Base-by-base conservation (phyloP, 495 filamentous ascomycete genomes). In the Penicillium turbatum region DNA sequence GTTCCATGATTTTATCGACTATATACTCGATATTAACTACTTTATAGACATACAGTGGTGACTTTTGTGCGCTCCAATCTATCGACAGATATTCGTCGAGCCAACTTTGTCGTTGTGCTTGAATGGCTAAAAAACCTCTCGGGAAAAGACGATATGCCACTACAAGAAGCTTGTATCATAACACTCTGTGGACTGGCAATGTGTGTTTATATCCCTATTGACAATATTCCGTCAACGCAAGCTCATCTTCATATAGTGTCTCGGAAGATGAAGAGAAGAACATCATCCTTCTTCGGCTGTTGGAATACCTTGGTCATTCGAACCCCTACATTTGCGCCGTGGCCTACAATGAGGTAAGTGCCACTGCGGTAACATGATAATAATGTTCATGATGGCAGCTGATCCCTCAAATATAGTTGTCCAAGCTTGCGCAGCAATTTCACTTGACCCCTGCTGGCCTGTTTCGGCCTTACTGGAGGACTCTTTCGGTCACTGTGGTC, bases 391-490 rank as follows among this genome's bases (percentile, higher is more conserved):
- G 12, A 13, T 15, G 7, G 5, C 13, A 34, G 31, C 55, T 62
- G 19, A 63, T 41, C 50, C 10, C 6, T 37, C 21, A 47, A 6
- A 27, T 34, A n/a, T 53, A 81, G 79, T 68, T 87, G 72, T 64
- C 69, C 66, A 72, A 82, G 70, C 68, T 97, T 51, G 87, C 89
- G 8, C 78, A 84, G 36, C 70, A 77, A 42, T 79, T 79, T 16
- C 72, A 78, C 4, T 68, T 82, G 45, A 83, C 81, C 0, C 75
- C 84, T 11, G 76, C 79, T 36, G 80, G 82, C 27, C 66, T 97
- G 0, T 86, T 97, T 57, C 80, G 82, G 41, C 92, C 92, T 7
- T 97, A 87, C 66, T 97, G 91, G 91, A 78, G 81, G 56, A 92
- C 77, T 15, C 76, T 98, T 40, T 89, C 89, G 6, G 81, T 89